Evolutionary conservation across 1,284 basidiomycete genomes (phyloP).

Genomic region (Ustilago curta): DNA sequence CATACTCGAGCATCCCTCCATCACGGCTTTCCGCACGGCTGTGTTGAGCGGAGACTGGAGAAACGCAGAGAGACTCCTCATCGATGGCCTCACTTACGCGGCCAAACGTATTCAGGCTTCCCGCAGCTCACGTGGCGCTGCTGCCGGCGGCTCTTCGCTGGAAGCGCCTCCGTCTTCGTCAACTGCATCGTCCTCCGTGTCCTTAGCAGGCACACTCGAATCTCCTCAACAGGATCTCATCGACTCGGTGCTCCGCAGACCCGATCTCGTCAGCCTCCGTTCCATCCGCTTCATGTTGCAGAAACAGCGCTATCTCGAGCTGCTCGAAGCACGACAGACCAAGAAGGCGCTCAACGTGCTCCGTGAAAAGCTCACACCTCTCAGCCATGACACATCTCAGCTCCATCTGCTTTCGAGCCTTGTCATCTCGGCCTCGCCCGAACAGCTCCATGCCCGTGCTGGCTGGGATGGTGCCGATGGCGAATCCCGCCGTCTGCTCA

Average conservation of each 20-base stretch:
- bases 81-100: slow-evolving; percentile 68
- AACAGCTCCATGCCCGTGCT: slow-evolving; percentile 83
- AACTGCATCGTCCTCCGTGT: slow-evolving; percentile 21
- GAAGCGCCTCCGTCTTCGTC: slow-evolving; percentile 27
- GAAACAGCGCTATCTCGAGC: slow-evolving; percentile 94
- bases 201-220: slow-evolving; percentile 12
- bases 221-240: slow-evolving; percentile 33
- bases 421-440: slow-evolving; percentile 71
- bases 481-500: slow-evolving; percentile 80
- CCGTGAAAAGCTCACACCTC: slow-evolving; percentile 84
- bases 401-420: slow-evolving; percentile 62
- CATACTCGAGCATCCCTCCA: slow-evolving; percentile 81
- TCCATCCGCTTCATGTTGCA: slow-evolving; percentile 87
- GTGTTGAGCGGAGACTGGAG: slow-evolving; percentile 87
- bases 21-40: slow-evolving; percentile 83
- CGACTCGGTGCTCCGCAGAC: slow-evolving; percentile 53
- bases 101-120: slow-evolving; percentile 42
- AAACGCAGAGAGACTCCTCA: slow-evolving; percentile 80
- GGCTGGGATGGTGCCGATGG: slow-evolving; percentile 90
- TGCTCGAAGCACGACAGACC: slow-evolving; percentile 84
- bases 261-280: slow-evolving; percentile 43
- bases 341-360: slow-evolving; percentile 86
- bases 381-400: slow-evolving; percentile 55
- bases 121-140: slow-evolving; percentile 6
- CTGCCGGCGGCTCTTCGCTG: not conserved